Evolutionary conservation across 139 green algal genomes (phyloP).

Genomic region (Diplosphaera chodatii): DNA sequence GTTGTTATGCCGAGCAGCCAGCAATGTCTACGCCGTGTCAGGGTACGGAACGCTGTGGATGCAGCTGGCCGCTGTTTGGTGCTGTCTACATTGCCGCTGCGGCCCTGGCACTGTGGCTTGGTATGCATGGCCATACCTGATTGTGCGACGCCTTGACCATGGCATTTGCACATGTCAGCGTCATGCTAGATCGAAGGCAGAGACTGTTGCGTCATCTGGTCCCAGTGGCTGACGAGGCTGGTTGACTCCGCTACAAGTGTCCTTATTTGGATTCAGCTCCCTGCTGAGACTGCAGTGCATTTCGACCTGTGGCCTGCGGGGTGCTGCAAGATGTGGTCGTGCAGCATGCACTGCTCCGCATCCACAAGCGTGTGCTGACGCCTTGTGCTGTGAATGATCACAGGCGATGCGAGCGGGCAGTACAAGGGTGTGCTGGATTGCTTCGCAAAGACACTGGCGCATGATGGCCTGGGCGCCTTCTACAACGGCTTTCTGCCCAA

Average conservation of each 20-base stretch:
- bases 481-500: slow-evolving; percentile 69
- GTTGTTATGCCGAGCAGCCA: slow-evolving; percentile 6
- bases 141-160: not conserved
- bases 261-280: not conserved
- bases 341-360: no score
- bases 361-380: not conserved
- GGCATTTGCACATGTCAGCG: not conserved
- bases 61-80: no score
- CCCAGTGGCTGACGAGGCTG: not conserved
- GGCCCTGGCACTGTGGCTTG: no score
- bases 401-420: slow-evolving; percentile 57
- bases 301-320: no score
- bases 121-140: not conserved
- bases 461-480: slow-evolving; percentile 85
- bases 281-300: no score
- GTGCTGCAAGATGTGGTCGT: no score
- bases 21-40: no score
- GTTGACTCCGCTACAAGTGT: not conserved
- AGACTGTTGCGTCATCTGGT: not conserved
- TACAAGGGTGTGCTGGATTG: slow-evolving; percentile 87
- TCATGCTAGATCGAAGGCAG: not conserved
- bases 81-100: no score
- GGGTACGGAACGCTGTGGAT: no score
- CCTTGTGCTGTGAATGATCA: not conserved
- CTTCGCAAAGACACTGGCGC: slow-evolving; percentile 84